phyloP scores from a whole-genome alignment of 192 early-diverging fungal species.

The Backusella tarrabulga region DNA sequence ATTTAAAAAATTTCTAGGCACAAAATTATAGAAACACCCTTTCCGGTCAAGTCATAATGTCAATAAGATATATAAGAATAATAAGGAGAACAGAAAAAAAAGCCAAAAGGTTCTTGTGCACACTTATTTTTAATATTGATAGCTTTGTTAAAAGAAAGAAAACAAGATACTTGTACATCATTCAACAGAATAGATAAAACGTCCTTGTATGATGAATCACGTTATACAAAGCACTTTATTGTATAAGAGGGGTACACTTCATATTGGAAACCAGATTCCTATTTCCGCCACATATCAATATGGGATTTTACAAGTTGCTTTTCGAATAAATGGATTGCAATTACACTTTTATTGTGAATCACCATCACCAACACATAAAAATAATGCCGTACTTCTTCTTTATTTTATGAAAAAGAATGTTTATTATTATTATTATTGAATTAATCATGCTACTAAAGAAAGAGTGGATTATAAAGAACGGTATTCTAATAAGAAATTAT shows the following conservation, averaged over 20 bases:
- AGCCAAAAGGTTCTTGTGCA: neutral
- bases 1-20: neutral
- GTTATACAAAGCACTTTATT: neutral
- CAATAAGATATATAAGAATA: neutral
- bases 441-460: neutral
- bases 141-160: neutral
- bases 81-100: neutral
- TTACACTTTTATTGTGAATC: neutral
- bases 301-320: neutral
- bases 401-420: neutral
- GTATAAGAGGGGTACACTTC: neutral
- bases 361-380: neutral
- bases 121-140: neutral
- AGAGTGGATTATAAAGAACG: neutral
- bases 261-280: neutral
- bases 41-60: neutral
- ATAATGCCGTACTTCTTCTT: neutral
- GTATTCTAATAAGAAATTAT: neutral
- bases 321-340: neutral
- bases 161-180: neutral
- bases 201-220: too few relatives aligned
- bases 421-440: neutral
- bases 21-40: neutral
- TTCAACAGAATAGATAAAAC: too few relatives aligned
- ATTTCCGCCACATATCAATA: slow-evolving; percentile 1